A percentile compares a stretch with the other conserved stretches of the same genome.
Conservation (phyloP, 257 asterid genomes). For the Plectranthus barbatus region DNA sequence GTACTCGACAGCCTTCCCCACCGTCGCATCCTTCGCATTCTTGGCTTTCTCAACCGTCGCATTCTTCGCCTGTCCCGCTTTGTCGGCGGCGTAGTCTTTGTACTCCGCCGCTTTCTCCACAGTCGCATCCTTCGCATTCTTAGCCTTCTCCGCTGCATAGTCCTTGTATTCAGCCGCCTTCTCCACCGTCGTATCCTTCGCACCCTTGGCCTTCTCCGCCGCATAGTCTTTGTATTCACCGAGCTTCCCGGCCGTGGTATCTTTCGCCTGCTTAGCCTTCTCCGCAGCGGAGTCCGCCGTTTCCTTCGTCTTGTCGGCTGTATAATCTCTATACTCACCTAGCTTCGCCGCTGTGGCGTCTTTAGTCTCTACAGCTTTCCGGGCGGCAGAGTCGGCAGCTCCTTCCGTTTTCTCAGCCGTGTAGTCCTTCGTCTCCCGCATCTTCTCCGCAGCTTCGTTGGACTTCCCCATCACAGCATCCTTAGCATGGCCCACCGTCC, state of each 20-base stretch:
- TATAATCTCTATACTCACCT: conserved; percentile 5
- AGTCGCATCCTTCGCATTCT: conserved; percentile 6
- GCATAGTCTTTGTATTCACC: conserved; percentile 28
- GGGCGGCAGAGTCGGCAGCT: not conserved
- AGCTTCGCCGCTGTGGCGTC: not conserved
- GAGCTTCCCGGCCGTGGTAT: conserved; percentile 11
- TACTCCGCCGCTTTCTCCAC: not conserved
- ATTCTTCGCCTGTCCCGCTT: conserved; percentile 35
- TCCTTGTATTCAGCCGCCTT: conserved; percentile 21
- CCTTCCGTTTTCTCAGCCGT: conserved; percentile 18
- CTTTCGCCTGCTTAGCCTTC: conserved; percentile 12
- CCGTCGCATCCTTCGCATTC: too few relatives aligned
- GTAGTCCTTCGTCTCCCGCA: conserved; percentile 16
- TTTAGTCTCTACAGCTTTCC: conserved; percentile 2
- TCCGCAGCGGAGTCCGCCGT: conserved; percentile 1
- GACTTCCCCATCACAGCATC: conserved; percentile 50
- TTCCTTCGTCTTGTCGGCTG: conserved; percentile 8
- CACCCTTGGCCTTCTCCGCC: conserved; percentile 38
- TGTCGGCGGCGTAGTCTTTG: conserved; percentile 32
- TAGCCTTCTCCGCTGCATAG: not conserved
- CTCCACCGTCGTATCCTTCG: conserved; percentile 29
- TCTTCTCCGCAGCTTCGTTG: conserved; percentile 24
- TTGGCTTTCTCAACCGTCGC: too few relatives aligned
- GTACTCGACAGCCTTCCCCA: conserved; percentile 19
- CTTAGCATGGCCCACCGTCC: conserved; percentile 33